Evolutionary conservation across 257 asterid genomes (phyloP).

Genomic region (Scutellaria baicalensis): DNA sequence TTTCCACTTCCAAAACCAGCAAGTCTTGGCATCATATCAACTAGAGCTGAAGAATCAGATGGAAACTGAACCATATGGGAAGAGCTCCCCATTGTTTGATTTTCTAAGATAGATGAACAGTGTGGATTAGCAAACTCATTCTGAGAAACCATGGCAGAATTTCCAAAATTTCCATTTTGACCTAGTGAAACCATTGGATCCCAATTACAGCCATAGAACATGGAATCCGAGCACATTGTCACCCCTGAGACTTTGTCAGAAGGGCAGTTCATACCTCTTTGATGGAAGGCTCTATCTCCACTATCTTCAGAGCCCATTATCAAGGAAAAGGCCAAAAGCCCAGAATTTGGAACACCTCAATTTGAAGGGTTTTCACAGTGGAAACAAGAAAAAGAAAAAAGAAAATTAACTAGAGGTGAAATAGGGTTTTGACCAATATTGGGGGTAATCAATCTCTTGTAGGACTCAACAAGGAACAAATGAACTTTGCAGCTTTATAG

Average conservation of each 20-base stretch:
- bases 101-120: constrained; percentile 26
- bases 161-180: constrained; percentile 42
- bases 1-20: constrained; percentile 57
- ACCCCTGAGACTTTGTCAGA: constrained; percentile 14
- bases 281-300: constrained; percentile 37
- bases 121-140: constrained; percentile 54
- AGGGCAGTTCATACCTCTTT: constrained; percentile 16
- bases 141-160: constrained; percentile 39
- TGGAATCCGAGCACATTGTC: constrained; percentile 22
- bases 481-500: constrained; percentile 79
- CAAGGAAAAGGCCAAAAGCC: constrained; percentile 13
- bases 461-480: constrained; percentile 78
- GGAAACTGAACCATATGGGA: constrained; percentile 51
- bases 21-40: constrained; percentile 50
- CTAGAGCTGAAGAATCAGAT: constrained; percentile 41
- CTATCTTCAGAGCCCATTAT: constrained; percentile 52
- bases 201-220: constrained; percentile 54
- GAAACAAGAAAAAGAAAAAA: background rate
- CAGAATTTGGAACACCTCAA: constrained; percentile 24
- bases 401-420: constrained; percentile 21
- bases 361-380: constrained; percentile 6
- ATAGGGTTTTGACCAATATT: constrained; percentile 56
- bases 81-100: constrained; percentile 32
- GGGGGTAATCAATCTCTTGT: constrained; percentile 51
- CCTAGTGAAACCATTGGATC: constrained; percentile 54